These are phyloP conservation scores for Syncephalastrum monosporum DNA, from an alignment of 371 early-diverging fungal species.

Conservation along the genomic window DNA sequence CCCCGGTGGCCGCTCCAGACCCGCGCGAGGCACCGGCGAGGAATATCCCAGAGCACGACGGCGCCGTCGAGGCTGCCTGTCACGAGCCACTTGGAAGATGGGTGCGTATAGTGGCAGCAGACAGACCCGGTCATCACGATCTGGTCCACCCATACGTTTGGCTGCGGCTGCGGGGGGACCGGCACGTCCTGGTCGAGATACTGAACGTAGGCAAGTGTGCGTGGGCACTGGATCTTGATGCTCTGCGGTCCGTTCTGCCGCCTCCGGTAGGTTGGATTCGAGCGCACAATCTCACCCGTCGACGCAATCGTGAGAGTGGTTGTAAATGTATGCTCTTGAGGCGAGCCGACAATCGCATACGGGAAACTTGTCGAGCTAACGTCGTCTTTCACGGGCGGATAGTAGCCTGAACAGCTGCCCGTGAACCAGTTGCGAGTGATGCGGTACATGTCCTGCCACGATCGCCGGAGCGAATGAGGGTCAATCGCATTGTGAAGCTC, in stretches of 20 bases:
- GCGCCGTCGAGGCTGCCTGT: slow-evolving; percentile 59
- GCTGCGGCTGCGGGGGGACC: no score
- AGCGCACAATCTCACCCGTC: slow-evolving; percentile 39
- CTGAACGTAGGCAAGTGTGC: slow-evolving; percentile 12
- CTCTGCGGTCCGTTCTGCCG: slow-evolving; percentile 12
- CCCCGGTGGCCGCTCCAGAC: slow-evolving; percentile 56
- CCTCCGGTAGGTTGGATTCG: slow-evolving; percentile 53
- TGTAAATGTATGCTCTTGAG: slow-evolving; percentile 50
- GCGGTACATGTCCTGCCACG: slow-evolving; percentile 56
- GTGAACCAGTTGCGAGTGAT: slow-evolving; percentile 55
- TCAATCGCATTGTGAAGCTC: slow-evolving; percentile 13
- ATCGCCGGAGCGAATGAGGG: slow-evolving; percentile 6
- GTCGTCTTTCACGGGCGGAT: slow-evolving; percentile 21
- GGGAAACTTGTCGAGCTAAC: slow-evolving; percentile 2
- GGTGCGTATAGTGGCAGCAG: slow-evolving; percentile 49
- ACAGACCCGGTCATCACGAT: slow-evolving; percentile 14
- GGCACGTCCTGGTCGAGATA: slow-evolving; percentile 14
- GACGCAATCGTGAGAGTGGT: slow-evolving; percentile 40
- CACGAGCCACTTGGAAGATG: slow-evolving; percentile 41
- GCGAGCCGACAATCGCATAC: slow-evolving; percentile 45
- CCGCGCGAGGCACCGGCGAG: slow-evolving; percentile 24
- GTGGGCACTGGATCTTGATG: slow-evolving; percentile 33
- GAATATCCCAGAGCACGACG: slow-evolving; percentile 52
- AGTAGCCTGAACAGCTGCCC: slow-evolving; percentile 43
- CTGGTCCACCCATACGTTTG: no score